A percentile compares a stretch with the other conserved stretches of the same genome.
phyloP scores from a whole-genome alignment of 768 basidiomycete genomes.

The Lentinus brumalis region DNA sequence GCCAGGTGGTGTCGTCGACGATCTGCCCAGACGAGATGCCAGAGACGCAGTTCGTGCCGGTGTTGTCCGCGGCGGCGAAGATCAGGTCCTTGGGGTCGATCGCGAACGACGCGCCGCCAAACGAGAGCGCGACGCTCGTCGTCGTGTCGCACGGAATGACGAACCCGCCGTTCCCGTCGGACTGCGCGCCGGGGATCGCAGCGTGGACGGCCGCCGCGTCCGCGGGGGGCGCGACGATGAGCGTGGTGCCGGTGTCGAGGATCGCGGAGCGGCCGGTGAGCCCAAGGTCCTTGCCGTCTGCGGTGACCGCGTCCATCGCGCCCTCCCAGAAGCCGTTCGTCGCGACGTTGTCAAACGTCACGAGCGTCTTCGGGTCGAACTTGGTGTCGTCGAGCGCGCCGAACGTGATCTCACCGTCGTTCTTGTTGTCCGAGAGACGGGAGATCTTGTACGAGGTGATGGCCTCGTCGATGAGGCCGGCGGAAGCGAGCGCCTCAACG shows the following conservation, averaged over 20 bases:
- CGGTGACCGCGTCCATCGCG: conserved; percentile 55
- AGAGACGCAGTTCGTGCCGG: conserved; percentile 62
- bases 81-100: conserved; percentile 71
- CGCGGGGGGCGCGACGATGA: conserved; percentile 39
- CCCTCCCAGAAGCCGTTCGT: conserved; percentile 79
- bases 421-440: conserved; percentile 65
- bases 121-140: conserved; percentile 53
- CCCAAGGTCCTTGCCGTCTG: conserved; percentile 55
- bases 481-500: conserved; percentile 64
- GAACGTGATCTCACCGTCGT: conserved; percentile 83
- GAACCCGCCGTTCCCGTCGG: conserved; percentile 51
- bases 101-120: conserved; percentile 58
- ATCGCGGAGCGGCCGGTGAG: conserved; percentile 71
- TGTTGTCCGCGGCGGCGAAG: conserved; percentile 50
- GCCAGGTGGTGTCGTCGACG: conserved; percentile 63
- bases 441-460: conserved; percentile 83
- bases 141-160: conserved; percentile 67
- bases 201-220: conserved; percentile 61
- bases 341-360: conserved; percentile 66
- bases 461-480: conserved; percentile 57
- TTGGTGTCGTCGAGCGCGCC: conserved; percentile 74
- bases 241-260: conserved; percentile 51
- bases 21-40: conserved; percentile 68
- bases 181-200: conserved; percentile 55
- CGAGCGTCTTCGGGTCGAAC: conserved; percentile 60